Base-by-base conservation (phyloP, 2,329 filamentous ascomycete genomes). In the Paecilomyces formosus region DNA sequence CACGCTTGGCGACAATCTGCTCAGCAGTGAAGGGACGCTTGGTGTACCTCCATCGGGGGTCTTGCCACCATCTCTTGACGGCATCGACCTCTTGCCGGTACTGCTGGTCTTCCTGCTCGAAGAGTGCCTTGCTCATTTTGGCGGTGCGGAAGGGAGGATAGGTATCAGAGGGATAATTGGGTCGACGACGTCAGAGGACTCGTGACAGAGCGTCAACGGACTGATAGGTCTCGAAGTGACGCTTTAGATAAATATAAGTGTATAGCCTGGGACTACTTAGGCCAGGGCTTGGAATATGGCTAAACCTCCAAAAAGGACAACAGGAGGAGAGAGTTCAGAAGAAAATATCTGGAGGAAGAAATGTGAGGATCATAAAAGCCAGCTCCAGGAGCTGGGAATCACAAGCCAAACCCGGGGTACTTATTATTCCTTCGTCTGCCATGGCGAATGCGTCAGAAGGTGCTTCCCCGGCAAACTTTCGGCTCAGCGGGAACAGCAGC, bases 1-100 rank as follows among this genome's bases (percentile, higher is more conserved):
- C 94, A 71, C 94, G 84, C 85, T 99, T 99, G 56, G 90, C 88
- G 63, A 96, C 94, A 71, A 99, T 97, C 79, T 96, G 90, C 82
- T 97, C 94, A 31, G 94, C 92, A 3, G 92, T 96, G 75, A 94
- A 99, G 24, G 94, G 88, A 59, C 94, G 85, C 79, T 89, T 92
- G 68, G 94, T 99, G 77, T 90, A 85, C 73, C 90, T 85, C 94
- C 94, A 99, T 82, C 94, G 85, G 58, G 91, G 85, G 68, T 95
- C 90, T 56, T 81, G 83, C 94, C 94, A 99, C 94, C 94, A 99
- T 75, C 88, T 79, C 84, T 97, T 90, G 66, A 97, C 88, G 65
- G 88, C 86, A 68, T 88, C 85, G 60, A 97, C 91, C 74, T 99
- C 94, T 65, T 88, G 83, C 69, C 85, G 82, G 78, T 88, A 96